Evolutionary conservation across 2,329 filamentous ascomycete genomes (phyloP).

Genomic region (Coniella vitis): DNA sequence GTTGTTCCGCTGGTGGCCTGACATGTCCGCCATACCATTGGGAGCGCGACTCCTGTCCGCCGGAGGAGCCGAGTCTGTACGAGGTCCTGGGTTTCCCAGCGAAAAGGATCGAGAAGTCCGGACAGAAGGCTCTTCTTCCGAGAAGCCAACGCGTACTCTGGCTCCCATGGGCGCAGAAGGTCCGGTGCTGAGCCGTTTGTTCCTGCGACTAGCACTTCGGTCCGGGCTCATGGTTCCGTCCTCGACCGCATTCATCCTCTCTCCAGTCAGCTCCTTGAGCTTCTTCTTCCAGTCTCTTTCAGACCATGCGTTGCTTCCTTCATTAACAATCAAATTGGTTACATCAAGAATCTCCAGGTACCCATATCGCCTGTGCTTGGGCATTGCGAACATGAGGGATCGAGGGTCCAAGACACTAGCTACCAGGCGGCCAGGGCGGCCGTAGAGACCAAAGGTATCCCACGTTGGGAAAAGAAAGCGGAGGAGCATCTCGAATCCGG

Average conservation of each 20-base stretch:
- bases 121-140: conserved; percentile 44
- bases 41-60: conserved; percentile 30
- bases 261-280: conserved; percentile 80
- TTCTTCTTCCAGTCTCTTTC: conserved; percentile 86
- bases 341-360: conserved; percentile 89
- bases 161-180: conserved; percentile 26
- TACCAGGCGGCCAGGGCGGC: conserved; percentile 76
- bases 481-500: conserved; percentile 91
- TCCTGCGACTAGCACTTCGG: conserved; percentile 52
- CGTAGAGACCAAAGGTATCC: conserved; percentile 88
- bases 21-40: conserved; percentile 26
- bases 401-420: conserved; percentile 81
- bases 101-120: conserved; percentile 48
- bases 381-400: conserved; percentile 98
- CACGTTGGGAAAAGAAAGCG: conserved; percentile 89
- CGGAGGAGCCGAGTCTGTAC: conserved; percentile 47
- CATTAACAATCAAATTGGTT: conserved; percentile 66
- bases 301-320: conserved; percentile 70
- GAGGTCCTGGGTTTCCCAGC: conserved; percentile 30
- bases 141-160: conserved; percentile 50
- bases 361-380: conserved; percentile 77
- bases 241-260: conserved; percentile 62
- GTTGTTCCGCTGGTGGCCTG: conserved; percentile 38
- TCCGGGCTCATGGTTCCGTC: conserved; percentile 39
- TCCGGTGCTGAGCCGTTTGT: conserved; percentile 49